Base-by-base conservation (phyloP, 73 alveolate genomes). In the Uronychia setigera region DNA sequence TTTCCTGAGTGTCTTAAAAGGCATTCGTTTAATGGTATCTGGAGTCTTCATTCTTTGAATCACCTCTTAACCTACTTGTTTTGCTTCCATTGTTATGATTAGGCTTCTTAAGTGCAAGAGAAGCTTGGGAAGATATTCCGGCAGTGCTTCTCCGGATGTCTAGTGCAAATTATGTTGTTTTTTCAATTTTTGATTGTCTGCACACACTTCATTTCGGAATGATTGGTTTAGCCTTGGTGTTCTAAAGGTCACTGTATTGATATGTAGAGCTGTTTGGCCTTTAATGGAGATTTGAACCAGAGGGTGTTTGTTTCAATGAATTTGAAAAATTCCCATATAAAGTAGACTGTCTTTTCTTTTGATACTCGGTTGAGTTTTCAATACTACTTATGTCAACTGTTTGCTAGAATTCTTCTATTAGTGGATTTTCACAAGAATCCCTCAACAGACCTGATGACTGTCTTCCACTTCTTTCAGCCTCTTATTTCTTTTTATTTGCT, bases 1-100 rank as follows among this genome's bases (percentile, higher is more conserved):
- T n/a, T n/a, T n/a, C n/a, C n/a, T n/a, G n/a, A n/a, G n/a, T n/a
- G n/a, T n/a, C n/a, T n/a, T n/a, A n/a, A n/a, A n/a, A n/a, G n/a
- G n/a, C n/a, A n/a, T n/a, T n/a, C n/a, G n/a, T n/a, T n/a, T n/a
- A n/a, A n/a, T n/a, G n/a, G n/a, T n/a, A n/a, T n/a, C n/a, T n/a
- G n/a, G n/a, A n/a, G n/a, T n/a, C n/a, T n/a, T n/a, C n/a, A n/a
- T n/a, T n/a, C n/a, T n/a, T n/a, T n/a, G n/a, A n/a, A n/a, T n/a
- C n/a, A n/a, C n/a, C n/a, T n/a, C n/a, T n/a, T n/a, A n/a, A 46
- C 67, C 67, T 46, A 46, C 67, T 46, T 46, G 67, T 46, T 46
- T 46, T 46, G 67, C 67, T 19, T 46, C 67, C 67, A 46, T 46
- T 46, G 19, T 5, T 11, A 19, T 19, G n/a, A 19, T 11, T 19